Evolutionary conservation across 371 early-diverging fungal genomes (phyloP).

Genomic region (Apophysomyces ossiformis): DNA sequence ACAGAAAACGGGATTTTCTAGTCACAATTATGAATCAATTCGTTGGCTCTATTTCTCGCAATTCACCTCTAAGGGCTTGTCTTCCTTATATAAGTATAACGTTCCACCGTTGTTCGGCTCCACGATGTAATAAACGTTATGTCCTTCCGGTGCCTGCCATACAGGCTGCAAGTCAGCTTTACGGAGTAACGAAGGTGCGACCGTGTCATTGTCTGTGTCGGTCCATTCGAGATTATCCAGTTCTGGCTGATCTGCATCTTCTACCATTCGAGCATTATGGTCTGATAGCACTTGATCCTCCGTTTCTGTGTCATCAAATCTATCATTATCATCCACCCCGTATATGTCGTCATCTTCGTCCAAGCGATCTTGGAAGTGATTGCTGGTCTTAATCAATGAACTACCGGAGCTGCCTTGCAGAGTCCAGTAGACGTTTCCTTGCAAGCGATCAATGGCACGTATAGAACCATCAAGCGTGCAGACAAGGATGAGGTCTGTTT

Average conservation of each 20-base stretch:
- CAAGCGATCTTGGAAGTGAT: slow-evolving; percentile 15
- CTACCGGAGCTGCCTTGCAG: slow-evolving; percentile 36
- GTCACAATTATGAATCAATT: not conserved
- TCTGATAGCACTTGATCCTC: no score
- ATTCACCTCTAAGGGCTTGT: slow-evolving; percentile 59
- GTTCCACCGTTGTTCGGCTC: slow-evolving; percentile 81
- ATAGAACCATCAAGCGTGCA: slow-evolving; percentile 54
- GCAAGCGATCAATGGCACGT: slow-evolving; percentile 43
- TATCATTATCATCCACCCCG: not conserved
- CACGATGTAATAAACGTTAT: slow-evolving; percentile 62
- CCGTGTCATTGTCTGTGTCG: not conserved
- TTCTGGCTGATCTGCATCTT: not conserved
- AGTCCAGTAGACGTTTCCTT: slow-evolving; percentile 45
- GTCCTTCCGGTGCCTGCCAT: slow-evolving; percentile 3
- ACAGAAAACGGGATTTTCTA: slow-evolving; percentile 78
- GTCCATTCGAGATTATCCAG: not conserved
- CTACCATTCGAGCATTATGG: not conserved
- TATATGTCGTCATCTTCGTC: not conserved
- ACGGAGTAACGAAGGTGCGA: not conserved
- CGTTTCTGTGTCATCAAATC: no score
- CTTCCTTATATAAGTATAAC: slow-evolving; percentile 68
- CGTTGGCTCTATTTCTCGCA: no score
- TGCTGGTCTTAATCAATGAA: slow-evolving; percentile 42
- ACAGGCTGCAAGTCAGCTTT: not conserved
- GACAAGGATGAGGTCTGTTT: slow-evolving; percentile 41